A percentile compares a stretch with the other conserved stretches of the same genome.
These are phyloP conservation scores for Liquidambar formosana DNA, from an alignment of 164 flowering plant species.

Conservation along the genomic window DNA sequence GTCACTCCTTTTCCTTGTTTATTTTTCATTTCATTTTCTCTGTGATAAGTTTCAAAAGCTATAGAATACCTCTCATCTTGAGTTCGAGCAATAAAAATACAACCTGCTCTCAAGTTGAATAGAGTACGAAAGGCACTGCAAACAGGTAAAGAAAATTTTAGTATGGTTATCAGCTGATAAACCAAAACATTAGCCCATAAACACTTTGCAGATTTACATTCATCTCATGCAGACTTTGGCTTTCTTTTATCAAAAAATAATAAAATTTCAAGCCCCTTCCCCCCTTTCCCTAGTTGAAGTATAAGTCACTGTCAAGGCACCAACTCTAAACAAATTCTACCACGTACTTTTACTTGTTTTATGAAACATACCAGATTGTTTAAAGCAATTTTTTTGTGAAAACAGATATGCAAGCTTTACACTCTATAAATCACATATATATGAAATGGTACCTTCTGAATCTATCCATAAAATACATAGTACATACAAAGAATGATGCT, in stretches of 20 bases:
- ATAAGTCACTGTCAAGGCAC: background rate
- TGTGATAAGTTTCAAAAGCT: background rate
- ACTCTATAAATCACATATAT: background rate
- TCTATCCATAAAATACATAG: background rate
- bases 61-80: conserved; percentile 11
- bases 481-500: background rate
- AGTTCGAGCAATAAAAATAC: background rate
- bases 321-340: background rate
- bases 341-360: too few relatives aligned
- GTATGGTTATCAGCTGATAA: background rate
- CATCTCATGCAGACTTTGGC: background rate
- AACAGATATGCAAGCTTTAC: too few relatives aligned
- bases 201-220: background rate
- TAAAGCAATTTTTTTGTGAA: too few relatives aligned
- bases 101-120: conserved; percentile 26
- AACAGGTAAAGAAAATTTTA: conserved; percentile 1
- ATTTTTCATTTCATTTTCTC: background rate
- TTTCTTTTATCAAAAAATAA: background rate
- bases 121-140: conserved; percentile 51
- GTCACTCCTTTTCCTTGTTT: background rate
- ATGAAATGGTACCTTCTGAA: background rate
- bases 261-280: background rate
- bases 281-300: background rate
- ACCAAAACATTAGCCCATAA: background rate
- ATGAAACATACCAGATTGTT: too few relatives aligned